Base-by-base conservation (phyloP, 129 eudicot species). In the Artemisia argyi region DNA sequence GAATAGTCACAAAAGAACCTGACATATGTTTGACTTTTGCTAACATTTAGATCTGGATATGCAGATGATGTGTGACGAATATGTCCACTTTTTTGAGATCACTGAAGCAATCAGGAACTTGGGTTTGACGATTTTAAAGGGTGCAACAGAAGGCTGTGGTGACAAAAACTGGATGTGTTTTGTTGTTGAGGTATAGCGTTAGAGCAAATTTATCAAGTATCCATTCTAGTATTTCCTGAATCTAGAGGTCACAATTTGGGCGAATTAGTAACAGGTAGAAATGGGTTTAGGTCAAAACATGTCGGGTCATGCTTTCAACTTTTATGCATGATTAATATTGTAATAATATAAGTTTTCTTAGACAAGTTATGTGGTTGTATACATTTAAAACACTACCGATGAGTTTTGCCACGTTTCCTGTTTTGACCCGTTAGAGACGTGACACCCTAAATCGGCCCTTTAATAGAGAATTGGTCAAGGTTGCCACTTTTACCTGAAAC, bases 101-200 rank as follows among this genome's bases (percentile, higher is more conserved):
- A 84, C 89, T 53, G 96, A 90, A 77, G 85, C 85, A 39, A 78
- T 95, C 64, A 86, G 90, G 80, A 81, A 87, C 78, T 54, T 90
- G 85, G 96, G 97, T 75, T 73, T 95, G 77, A 84, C 85, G 30
- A 85, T 95, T 55, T 77, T 90, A 74, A 88, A 90, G 85, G 97
- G 97, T 24, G 79, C 81, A 51, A 86, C 97, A 63, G 91, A 90
- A 60, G 84, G 65, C 68, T 85, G 77, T 61, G 87, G 91, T 7
- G 88, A 90, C 67, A 88, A 86, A 76, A 88, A 79, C n/a, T 81
- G 91, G 89, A 95, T 90, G 82, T 73, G 87, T 68, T 95, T 90
- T 58, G 82, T 95, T 44, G 97, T 95, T 68, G 96, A 95, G 97
- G 97, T 91, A 72, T 49, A 65, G 1, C 65, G 50, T 30, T 39